Conservation (phyloP, 2,329 filamentous ascomycete species). For the Endoconidiophora laricicola region DNA sequence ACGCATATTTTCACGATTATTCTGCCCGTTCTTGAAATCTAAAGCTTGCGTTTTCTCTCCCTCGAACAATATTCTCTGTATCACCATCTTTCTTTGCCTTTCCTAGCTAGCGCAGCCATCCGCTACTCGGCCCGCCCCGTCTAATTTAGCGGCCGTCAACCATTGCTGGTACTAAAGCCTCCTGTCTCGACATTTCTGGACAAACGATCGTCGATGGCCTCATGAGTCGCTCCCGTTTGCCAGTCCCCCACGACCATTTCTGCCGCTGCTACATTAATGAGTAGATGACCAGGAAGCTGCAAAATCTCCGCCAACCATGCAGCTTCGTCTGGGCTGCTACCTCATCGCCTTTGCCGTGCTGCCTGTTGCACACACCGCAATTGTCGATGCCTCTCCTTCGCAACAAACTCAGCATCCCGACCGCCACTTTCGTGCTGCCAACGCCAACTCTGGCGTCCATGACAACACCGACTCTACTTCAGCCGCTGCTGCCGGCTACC, state of each 20-base stretch:
- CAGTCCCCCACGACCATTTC: not conserved
- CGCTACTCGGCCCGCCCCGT: too few species aligned
- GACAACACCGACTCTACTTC: not conserved
- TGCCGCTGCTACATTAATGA: constrained; percentile 8
- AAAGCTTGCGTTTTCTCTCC: too few species aligned
- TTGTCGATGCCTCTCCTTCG: constrained; percentile 9
- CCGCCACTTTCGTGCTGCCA: not conserved
- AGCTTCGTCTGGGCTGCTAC: constrained; percentile 10
- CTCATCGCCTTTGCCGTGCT: constrained; percentile 13
- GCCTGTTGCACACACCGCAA: constrained; percentile 13
- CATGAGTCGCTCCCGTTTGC: constrained; percentile 11
- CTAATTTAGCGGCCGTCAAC: too few species aligned
- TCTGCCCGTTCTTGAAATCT: too few species aligned
- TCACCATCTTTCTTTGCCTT: too few species aligned
- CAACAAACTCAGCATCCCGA: constrained; percentile 9
- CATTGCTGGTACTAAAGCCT: too few species aligned
- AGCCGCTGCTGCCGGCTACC: constrained; percentile 13
- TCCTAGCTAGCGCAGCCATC: too few species aligned
- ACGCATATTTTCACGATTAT: too few species aligned
- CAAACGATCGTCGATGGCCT: constrained; percentile 10
- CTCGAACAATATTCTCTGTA: too few species aligned
- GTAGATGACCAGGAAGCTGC: constrained; percentile 9
- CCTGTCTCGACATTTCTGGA: too few species aligned
- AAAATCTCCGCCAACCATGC: constrained; percentile 11
- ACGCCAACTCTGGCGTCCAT: not conserved